These are phyloP conservation scores for Leccinum subtestaceum DNA, from an alignment of 768 basidiomycete genomes.

Conservation along the genomic window DNA sequence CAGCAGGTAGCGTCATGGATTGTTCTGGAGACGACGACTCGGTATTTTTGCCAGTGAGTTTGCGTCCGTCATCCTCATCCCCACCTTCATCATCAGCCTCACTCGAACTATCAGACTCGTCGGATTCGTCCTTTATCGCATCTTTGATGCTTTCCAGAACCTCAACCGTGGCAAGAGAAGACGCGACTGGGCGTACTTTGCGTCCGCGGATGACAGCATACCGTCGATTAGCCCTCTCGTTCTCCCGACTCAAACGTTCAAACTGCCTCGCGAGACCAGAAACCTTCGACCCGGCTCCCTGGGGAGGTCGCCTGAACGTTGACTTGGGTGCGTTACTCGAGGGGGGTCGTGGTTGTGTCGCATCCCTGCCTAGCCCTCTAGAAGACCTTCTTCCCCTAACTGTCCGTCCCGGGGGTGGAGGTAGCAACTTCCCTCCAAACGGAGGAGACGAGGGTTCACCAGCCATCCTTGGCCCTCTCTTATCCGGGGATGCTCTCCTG, in stretches of 20 bases:
- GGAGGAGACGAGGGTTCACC: conserved; percentile 37
- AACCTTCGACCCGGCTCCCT: conserved; percentile 64
- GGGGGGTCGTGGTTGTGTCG: conserved; percentile 40
- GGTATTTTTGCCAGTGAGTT: conserved; percentile 25
- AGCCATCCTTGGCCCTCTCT: conserved; percentile 40
- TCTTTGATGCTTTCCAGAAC: conserved; percentile 88
- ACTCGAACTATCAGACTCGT: conserved; percentile 62
- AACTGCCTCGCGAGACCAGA: conserved; percentile 88
- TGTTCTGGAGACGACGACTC: conserved; percentile 36
- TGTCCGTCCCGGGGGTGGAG: conserved; percentile 34
- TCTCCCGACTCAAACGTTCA: conserved; percentile 77
- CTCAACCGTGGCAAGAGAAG: conserved; percentile 83
- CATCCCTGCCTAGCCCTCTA: conserved; percentile 37
- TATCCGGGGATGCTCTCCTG: conserved; percentile 72
- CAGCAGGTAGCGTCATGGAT: conserved; percentile 27
- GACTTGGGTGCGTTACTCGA: conserved; percentile 41
- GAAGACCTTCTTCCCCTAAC: conserved; percentile 36
- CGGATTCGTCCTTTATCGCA: conserved; percentile 84
- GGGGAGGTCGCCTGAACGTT: conserved; percentile 51
- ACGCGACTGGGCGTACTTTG: conserved; percentile 86
- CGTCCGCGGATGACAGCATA: conserved; percentile 86
- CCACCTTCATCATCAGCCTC: conserved; percentile 71
- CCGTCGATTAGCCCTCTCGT: conserved; percentile 69
- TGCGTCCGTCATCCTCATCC: conserved; percentile 48
- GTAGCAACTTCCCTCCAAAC: conserved; percentile 21